phyloP scores from a whole-genome alignment of 2,329 filamentous ascomycete genomes.

The Hymenoscyphus occultus region DNA sequence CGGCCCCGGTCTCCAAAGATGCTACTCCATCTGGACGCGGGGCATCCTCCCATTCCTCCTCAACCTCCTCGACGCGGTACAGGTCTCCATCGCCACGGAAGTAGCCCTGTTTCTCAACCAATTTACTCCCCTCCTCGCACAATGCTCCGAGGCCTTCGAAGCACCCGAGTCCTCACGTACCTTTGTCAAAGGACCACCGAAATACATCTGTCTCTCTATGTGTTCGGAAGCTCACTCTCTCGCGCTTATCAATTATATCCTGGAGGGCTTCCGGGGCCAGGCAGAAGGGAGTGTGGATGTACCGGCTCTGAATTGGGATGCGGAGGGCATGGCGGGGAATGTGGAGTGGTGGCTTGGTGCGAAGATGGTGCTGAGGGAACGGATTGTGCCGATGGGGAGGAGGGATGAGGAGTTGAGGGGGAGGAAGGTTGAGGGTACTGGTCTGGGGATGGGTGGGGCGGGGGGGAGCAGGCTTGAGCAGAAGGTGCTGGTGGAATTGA shows the following conservation, averaged over 20 bases:
- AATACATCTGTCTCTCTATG: constrained; percentile 68
- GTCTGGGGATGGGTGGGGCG: constrained; percentile 25
- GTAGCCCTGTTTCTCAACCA: constrained; percentile 84
- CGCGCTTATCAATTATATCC: constrained; percentile 69
- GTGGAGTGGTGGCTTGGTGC: constrained; percentile 77
- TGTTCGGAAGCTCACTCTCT: constrained; percentile 78
- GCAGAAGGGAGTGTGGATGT: constrained; percentile 66
- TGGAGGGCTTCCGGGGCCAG: constrained; percentile 61
- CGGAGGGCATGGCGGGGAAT: constrained; percentile 69
- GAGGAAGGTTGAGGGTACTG: constrained; percentile 35
- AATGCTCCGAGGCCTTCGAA: constrained; percentile 71
- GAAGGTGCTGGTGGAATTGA: constrained; percentile 69
- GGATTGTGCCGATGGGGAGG: constrained; percentile 69
- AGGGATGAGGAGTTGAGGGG: constrained; percentile 64
- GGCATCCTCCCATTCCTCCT: constrained; percentile 85
- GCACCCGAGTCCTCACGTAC: constrained; percentile 53
- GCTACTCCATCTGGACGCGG: constrained; percentile 87
- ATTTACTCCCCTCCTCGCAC: constrained; percentile 74
- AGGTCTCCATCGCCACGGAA: constrained; percentile 77
- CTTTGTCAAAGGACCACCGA: constrained; percentile 45
- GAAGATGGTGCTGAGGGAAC: constrained; percentile 64
- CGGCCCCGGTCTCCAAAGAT: constrained; percentile 62
- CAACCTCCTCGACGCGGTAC: constrained; percentile 81
- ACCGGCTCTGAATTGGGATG: constrained; percentile 72
- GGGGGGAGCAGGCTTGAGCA: constrained; percentile 64